Percentiles rank a stretch among this genome's conserved stretches.
phyloP scores from a whole-genome alignment of 345 rosid species.

The Reutealis trisperma region DNA sequence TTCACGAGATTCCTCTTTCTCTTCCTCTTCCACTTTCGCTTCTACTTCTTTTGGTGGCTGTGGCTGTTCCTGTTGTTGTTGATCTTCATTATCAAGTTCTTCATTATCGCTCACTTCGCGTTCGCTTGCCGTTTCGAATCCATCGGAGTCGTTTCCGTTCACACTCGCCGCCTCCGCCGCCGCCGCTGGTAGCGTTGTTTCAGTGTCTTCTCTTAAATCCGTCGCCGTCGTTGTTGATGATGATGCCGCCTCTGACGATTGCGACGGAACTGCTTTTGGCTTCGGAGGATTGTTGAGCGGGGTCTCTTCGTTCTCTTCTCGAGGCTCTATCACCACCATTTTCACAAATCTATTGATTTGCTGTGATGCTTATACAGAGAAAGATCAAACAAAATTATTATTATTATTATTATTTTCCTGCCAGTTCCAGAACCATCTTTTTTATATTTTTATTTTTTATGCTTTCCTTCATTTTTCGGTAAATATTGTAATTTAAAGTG shows the following conservation, averaged over 20 bases:
- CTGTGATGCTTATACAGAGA: too few relatives aligned
- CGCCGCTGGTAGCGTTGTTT: conserved; percentile 14
- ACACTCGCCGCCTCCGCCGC: conserved; percentile 33
- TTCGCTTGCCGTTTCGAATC: conserved; percentile 94
- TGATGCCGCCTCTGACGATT: background rate
- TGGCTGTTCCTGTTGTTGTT: conserved; percentile 12
- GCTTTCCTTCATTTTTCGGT: background rate
- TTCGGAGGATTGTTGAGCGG: conserved; percentile 7
- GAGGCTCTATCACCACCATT: conserved; percentile 24
- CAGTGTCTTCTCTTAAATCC: conserved; percentile 3
- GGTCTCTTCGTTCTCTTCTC: conserved; percentile 13
- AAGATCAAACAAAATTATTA: background rate
- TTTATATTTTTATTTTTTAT: background rate
- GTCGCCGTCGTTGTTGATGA: conserved; percentile 9
- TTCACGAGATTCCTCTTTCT: conserved; percentile 18
- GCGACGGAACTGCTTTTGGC: background rate
- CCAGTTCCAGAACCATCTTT: background rate
- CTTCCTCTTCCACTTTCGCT: background rate
- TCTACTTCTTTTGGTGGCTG: conserved; percentile 6
- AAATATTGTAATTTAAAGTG: background rate
- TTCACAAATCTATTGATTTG: background rate
- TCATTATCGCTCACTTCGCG: conserved; percentile 55
- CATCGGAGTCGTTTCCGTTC: conserved; percentile 63
- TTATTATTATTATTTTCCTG: background rate
- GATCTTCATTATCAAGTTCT: conserved; percentile 16